Base-by-base conservation (phyloP, 2,329 filamentous ascomycete species). In the Beauveria varroae region DNA sequence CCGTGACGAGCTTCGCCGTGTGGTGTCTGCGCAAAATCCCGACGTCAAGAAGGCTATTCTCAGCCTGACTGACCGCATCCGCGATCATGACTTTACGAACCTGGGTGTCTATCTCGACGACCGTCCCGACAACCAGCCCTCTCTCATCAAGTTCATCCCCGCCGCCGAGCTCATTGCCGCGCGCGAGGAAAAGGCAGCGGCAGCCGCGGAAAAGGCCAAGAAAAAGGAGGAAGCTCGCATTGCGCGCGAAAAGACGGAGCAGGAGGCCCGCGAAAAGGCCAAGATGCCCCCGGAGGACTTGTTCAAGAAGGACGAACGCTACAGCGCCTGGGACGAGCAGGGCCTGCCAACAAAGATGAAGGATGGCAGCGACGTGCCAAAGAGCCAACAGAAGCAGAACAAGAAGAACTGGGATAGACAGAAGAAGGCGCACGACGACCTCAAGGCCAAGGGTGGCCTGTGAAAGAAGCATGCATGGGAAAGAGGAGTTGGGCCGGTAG, bases 401-500 rank as follows among this genome's bases (percentile, higher is more conserved):
- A 87, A 81, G 76, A 97, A 97, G 79, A 87, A 91, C 61, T 96
- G 90, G 90, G 89, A 96, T 68, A 86, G 81, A 71, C 93, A 97
- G 78, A 95, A 92, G 81, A 96, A 93, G 81, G 73, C 84, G 62
- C 87, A 93, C 72, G 88, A 93, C 65, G 85, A 87, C 63, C 65
- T 74, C 37, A 74, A 73, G 65, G 71, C 70, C 18, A 74, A 74
- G 65, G 72, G 71, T 16, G 50, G 58, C 26, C 57, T 54, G 52
- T 71, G 57, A 62, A 68, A 64, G 70, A 34, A 49, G 28, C 20
- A 49, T 54, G 30, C 50, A 54, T 54, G 43, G 40, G n/a, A 54
- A 49, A 60, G 58, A 55, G 58, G 58, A 60, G 58, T 60, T 60
- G 50, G 44, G 26, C 18, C 20, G 49, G 57, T 26, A 60, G 57